These are phyloP conservation scores for Yamagishiella unicocca DNA, from an alignment of 139 green algal genomes.

Conservation along the genomic window DNA sequence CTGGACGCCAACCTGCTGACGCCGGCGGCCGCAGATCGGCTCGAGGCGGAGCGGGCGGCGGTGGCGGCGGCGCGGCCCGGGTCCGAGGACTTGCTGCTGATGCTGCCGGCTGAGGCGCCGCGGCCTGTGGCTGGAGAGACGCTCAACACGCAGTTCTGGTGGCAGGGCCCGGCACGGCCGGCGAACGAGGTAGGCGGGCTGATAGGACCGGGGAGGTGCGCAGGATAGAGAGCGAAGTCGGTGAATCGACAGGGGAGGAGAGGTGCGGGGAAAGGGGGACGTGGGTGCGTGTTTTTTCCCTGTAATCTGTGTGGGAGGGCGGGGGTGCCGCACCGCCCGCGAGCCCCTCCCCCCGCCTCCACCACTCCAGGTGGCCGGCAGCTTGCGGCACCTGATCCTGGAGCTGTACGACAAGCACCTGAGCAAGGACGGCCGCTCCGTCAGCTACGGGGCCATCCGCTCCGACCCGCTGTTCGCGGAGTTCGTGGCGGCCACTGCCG, in stretches of 20 bases:
- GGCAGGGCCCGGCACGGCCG: constrained; percentile 64
- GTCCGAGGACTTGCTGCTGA: background rate
- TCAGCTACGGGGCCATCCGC: constrained; percentile 78
- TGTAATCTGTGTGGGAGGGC: background rate
- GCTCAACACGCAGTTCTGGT: constrained; percentile 75
- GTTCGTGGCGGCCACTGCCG: constrained; percentile 79
- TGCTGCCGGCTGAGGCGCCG: constrained; percentile 48
- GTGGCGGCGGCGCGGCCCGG: background rate
- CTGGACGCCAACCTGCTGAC: constrained; percentile 53
- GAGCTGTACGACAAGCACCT: constrained; percentile 86
- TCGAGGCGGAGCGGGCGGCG: background rate
- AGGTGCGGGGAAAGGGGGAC: too few species aligned
- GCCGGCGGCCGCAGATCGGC: background rate
- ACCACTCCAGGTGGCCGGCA: constrained; percentile 68
- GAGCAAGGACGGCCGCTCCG: constrained; percentile 66
- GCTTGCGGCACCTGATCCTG: constrained; percentile 77
- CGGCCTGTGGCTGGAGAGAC: constrained; percentile 46
- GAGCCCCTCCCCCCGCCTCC: background rate
- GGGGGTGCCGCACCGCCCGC: background rate
- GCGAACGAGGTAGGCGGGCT: constrained; percentile 56
- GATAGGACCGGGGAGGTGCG: too few species aligned
- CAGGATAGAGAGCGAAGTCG: too few species aligned
- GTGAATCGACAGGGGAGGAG: background rate
- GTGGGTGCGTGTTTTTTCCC: background rate
- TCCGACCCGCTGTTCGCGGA: constrained; percentile 71